Evolutionary conservation across 768 basidiomycete genomes (phyloP).

Genomic region (Imleria badia): DNA sequence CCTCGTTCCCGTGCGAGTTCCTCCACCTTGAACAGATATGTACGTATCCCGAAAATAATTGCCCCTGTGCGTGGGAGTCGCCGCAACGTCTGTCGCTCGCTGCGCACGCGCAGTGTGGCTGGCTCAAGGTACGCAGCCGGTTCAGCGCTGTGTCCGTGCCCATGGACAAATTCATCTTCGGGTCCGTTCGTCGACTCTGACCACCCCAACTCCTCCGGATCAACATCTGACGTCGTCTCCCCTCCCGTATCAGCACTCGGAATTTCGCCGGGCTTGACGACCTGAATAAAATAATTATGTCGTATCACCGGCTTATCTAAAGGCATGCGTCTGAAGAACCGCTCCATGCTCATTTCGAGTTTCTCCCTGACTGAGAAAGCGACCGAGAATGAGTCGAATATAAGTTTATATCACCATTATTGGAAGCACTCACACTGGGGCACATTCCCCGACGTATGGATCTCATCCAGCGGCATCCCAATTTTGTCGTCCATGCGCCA

Average conservation of each 20-base stretch:
- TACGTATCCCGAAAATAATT: constrained; percentile 68
- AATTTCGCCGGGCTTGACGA: constrained; percentile 30
- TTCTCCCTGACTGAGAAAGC: constrained; percentile 51
- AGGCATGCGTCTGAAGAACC: constrained; percentile 67
- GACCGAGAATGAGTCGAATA: constrained; percentile 4
- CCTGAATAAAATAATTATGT: constrained; percentile 61
- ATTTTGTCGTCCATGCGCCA: constrained; percentile 80
- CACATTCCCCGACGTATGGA: constrained; percentile 68
- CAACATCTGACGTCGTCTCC: constrained; percentile 31
- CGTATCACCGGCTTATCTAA: constrained; percentile 70
- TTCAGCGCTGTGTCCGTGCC: constrained; percentile 26
- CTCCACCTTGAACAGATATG: constrained; percentile 56
- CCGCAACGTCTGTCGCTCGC: constrained; percentile 66
- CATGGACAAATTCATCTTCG: constrained; percentile 46
- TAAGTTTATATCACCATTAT: not conserved
- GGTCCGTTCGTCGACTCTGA: constrained; percentile 51
- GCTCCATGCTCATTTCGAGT: constrained; percentile 60
- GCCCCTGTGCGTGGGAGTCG: constrained; percentile 63
- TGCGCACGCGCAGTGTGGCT: constrained; percentile 52
- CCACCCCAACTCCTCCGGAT: constrained; percentile 71
- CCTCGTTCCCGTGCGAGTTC: constrained; percentile 54
- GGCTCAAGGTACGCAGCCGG: constrained; percentile 28
- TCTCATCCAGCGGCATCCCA: constrained; percentile 68
- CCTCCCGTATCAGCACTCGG: not conserved
- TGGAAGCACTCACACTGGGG: constrained; percentile 56